These are phyloP conservation scores for Mortierella sp. DNA, from an alignment of 371 early-diverging fungal genomes.

Conservation along the genomic window DNA sequence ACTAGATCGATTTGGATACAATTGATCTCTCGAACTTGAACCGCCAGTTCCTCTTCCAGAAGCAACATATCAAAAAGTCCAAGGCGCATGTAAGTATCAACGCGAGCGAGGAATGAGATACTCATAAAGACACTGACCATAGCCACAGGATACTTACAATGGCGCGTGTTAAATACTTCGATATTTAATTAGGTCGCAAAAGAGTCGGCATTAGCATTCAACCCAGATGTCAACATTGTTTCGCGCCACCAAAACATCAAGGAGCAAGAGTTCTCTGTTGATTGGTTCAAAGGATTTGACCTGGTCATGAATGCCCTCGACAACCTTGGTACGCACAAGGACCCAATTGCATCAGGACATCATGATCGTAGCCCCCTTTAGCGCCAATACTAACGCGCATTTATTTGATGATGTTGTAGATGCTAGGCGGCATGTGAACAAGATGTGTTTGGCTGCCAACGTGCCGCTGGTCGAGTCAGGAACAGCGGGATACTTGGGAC, in stretches of 20 bases:
- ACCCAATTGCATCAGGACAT: background rate
- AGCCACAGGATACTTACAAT: too few species aligned
- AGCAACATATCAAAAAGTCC: conserved; percentile 91
- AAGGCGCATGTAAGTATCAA: conserved; percentile 83
- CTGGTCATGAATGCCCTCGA: conserved; percentile 99
- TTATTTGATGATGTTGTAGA: conserved; percentile 63
- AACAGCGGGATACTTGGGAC: conserved; percentile 98
- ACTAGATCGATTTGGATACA: conserved; percentile 96
- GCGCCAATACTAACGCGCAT: background rate
- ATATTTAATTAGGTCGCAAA: conserved; percentile 77
- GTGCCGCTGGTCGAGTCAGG: conserved; percentile 98
- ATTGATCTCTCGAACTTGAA: conserved; percentile 99
- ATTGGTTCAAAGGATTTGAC: conserved; percentile 94
- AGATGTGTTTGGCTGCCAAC: conserved; percentile 93
- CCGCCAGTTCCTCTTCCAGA: conserved; percentile 98
- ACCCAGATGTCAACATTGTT: conserved; percentile 80
- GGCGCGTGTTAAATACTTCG: too few species aligned
- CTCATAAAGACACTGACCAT: too few species aligned
- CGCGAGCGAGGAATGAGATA: too few species aligned
- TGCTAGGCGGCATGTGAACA: conserved; percentile 96
- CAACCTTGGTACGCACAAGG: conserved; percentile 83
- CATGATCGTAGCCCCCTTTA: background rate
- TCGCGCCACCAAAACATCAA: conserved; percentile 91
- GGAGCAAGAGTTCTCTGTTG: conserved; percentile 83
- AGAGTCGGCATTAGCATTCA: conserved; percentile 86